A percentile compares a stretch with the other conserved stretches of the same genome.
These are phyloP conservation scores for Geranium incanum DNA, from an alignment of 441 rosid genomes.

Conservation along the genomic window DNA sequence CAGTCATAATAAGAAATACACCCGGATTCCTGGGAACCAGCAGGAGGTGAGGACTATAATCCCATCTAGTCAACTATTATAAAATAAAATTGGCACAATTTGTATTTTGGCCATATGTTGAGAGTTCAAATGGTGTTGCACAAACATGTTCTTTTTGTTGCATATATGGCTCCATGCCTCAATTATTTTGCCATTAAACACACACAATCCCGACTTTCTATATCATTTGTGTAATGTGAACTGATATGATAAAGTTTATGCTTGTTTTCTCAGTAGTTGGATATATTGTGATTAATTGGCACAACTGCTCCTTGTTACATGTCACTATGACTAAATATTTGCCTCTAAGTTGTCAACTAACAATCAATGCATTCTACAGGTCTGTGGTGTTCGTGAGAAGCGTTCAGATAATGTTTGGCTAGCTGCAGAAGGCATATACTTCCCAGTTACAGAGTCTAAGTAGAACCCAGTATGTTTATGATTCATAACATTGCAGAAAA, in stretches of 20 bases:
- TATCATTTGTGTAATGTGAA: neutral
- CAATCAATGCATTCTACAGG: no score
- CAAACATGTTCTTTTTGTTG: neutral
- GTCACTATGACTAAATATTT: no score
- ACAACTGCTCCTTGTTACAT: neutral
- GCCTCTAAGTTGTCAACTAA: no score
- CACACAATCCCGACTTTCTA: neutral
- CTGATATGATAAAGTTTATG: no score
- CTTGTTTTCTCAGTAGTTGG: no score
- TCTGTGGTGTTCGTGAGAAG: no score
- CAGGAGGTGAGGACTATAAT: slow-evolving; percentile 63
- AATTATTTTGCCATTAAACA: neutral
- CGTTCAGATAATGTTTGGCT: no score
- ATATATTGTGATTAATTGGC: neutral
- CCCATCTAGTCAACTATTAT: neutral
- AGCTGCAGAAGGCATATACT: no score
- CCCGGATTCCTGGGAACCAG: slow-evolving; percentile 91
- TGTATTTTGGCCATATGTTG: neutral
- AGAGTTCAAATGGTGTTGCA: neutral
- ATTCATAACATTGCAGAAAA: no score
- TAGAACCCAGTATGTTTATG: no score
- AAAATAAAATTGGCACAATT: no score
- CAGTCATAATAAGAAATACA: slow-evolving; percentile 92
- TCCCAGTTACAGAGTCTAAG: no score
- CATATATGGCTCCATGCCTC: neutral